Percentiles rank a stretch among this genome's conserved stretches.
phyloP scores from a whole-genome alignment of 2,329 filamentous ascomycete genomes.

The Fusarium temperatum region DNA sequence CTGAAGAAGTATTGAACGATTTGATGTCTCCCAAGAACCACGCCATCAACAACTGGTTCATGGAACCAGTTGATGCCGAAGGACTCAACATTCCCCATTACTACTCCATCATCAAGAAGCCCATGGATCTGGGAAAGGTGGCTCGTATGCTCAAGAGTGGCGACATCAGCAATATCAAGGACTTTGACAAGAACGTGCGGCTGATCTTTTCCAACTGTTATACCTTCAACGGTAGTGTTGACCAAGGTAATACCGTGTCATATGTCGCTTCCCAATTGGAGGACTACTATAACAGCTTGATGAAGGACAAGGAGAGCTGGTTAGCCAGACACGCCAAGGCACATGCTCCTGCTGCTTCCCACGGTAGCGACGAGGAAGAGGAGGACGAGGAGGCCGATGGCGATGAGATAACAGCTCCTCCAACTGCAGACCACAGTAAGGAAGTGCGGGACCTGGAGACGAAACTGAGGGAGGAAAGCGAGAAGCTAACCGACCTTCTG shows the following conservation, averaged over 20 bases:
- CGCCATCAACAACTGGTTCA: slow-evolving; percentile 76
- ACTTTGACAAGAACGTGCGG: slow-evolving; percentile 84
- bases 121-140: slow-evolving; percentile 94
- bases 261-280: slow-evolving; percentile 77
- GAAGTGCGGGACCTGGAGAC: slow-evolving; percentile 61
- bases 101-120: slow-evolving; percentile 92
- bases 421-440: slow-evolving; percentile 53
- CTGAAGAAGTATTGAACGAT: slow-evolving; percentile 81
- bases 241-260: slow-evolving; percentile 74
- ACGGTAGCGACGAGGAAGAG: slow-evolving; percentile 72
- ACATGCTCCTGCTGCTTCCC: slow-evolving; percentile 66
- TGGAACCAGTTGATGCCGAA: slow-evolving; percentile 88
- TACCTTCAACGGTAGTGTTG: slow-evolving; percentile 77
- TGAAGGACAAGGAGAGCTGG: slow-evolving; percentile 83
- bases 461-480: slow-evolving; percentile 64
- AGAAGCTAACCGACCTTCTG: slow-evolving; percentile 64
- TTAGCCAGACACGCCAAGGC: slow-evolving; percentile 75
- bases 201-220: slow-evolving; percentile 91
- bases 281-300: slow-evolving; percentile 77
- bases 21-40: slow-evolving; percentile 78
- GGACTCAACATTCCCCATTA: slow-evolving; percentile 94
- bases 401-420: slow-evolving; percentile 48
- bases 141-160: slow-evolving; percentile 78
- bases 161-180: slow-evolving; percentile 82
- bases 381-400: slow-evolving; percentile 74